Conservation (phyloP, 1,284 basidiomycete genomes). For the Trametes sp. region DNA sequence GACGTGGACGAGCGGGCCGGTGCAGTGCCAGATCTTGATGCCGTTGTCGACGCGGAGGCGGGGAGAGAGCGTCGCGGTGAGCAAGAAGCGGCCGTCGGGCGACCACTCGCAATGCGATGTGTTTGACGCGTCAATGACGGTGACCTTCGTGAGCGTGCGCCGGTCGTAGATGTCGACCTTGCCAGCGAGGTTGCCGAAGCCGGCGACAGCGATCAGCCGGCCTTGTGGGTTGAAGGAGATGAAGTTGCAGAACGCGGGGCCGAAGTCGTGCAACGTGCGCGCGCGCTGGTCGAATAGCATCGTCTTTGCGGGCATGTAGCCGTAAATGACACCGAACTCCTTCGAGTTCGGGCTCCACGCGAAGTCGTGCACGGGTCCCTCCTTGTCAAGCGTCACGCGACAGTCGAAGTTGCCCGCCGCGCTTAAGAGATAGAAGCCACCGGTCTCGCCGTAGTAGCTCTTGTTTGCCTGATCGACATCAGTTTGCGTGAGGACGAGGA, state of each 20-base stretch:
- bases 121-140: constrained; percentile 92
- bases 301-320: constrained; percentile 96
- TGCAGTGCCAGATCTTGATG: constrained; percentile 95
- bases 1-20: constrained; percentile 84
- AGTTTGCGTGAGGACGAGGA: constrained; percentile 90
- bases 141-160: constrained; percentile 83
- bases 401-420: constrained; percentile 98
- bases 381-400: constrained; percentile 92
- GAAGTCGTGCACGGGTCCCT: constrained; percentile 97
- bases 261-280: constrained; percentile 90
- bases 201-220: constrained; percentile 87
- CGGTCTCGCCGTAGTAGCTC: constrained; percentile 98
- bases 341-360: constrained; percentile 97
- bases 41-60: constrained; percentile 97
- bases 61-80: constrained; percentile 95
- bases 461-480: constrained; percentile 98
- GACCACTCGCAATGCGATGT: constrained; percentile 96
- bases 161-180: constrained; percentile 94
- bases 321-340: constrained; percentile 96
- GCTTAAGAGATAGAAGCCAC: constrained; percentile 88
- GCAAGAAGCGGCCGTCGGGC: constrained; percentile 90
- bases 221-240: constrained; percentile 96
- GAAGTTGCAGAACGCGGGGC: constrained; percentile 89
- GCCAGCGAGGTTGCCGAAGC: constrained; percentile 96
- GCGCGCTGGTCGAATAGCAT: constrained; percentile 93